Evolutionary conservation across 805 yeast genomes (phyloP).

Genomic region (Ogataea saltuana): DNA sequence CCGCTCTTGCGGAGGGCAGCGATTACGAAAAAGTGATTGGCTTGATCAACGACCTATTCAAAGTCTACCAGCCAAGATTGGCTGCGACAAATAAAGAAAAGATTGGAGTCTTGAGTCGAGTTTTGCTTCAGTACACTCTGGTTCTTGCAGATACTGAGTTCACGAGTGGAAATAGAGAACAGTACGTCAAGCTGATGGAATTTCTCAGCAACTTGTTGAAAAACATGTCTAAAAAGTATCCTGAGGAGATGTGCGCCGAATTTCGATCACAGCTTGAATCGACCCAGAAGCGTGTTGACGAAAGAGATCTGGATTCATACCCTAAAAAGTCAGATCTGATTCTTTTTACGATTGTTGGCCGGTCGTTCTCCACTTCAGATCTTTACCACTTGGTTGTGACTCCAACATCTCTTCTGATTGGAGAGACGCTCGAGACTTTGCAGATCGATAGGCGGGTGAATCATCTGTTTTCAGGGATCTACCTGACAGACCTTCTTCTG

Average conservation of each 20-base stretch:
- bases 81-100: constrained; percentile 81
- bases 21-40: constrained; percentile 45
- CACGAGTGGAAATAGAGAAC: constrained; percentile 26
- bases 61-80: constrained; percentile 69
- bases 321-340: constrained; percentile 58
- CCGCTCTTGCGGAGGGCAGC: constrained; percentile 34
- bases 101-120: constrained; percentile 60
- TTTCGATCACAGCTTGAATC: constrained; percentile 57
- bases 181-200: constrained; percentile 32
- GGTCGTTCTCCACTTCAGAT: constrained; percentile 89
- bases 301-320: constrained; percentile 28
- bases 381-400: constrained; percentile 90
- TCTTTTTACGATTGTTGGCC: constrained; percentile 70
- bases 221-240: constrained; percentile 63
- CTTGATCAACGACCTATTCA: constrained; percentile 56
- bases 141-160: constrained; percentile 40
- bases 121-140: constrained; percentile 63
- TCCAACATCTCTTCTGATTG: constrained; percentile 72
- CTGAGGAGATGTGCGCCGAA: constrained; percentile 59
- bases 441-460: constrained; percentile 31
- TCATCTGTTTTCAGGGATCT: constrained; percentile 56
- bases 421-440: constrained; percentile 63
- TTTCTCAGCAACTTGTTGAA: constrained; percentile 49
- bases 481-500: constrained; percentile 61
- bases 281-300: constrained; percentile 55